Percentiles rank a stretch among this genome's conserved stretches.
Conservation (phyloP, 495 filamentous ascomycete species). For the Cercophora samala region DNA sequence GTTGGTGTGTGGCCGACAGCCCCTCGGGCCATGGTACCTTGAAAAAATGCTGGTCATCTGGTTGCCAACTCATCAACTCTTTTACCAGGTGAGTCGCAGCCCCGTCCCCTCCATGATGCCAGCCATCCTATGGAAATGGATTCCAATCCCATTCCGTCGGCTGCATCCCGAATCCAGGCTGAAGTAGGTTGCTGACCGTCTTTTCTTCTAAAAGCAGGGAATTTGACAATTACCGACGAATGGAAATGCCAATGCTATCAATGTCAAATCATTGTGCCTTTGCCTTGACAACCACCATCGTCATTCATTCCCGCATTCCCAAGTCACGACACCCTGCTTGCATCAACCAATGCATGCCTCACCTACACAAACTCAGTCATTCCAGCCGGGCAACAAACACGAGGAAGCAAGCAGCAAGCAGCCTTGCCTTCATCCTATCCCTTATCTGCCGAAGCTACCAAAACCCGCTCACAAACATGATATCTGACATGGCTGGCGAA, state of each 20-base stretch:
- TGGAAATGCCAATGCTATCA: not conserved
- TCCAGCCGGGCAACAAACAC: not conserved
- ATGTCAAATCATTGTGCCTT: not conserved
- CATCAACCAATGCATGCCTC: not conserved
- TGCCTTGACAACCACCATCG: not conserved
- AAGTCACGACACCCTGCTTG: not conserved
- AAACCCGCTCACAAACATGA: not conserved
- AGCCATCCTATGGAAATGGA: constrained; percentile 2
- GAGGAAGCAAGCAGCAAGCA: not conserved
- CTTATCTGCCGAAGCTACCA: constrained; percentile 7
- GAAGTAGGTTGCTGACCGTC: not conserved
- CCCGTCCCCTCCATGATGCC: not conserved
- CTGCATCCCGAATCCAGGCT: not conserved
- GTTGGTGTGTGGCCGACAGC: constrained; percentile 14
- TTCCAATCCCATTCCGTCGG: constrained; percentile 1
- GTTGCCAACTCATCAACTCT: constrained; percentile 33
- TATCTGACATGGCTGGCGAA: not conserved
- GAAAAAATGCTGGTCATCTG: constrained; percentile 28
- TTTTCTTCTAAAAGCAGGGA: not conserved
- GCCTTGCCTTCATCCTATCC: constrained; percentile 3
- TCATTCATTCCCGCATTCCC: not conserved
- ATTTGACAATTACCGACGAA: not conserved
- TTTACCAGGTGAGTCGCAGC: constrained; percentile 24
- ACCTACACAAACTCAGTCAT: not conserved
- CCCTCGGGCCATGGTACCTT: constrained; percentile 8